A percentile compares a stretch with the other conserved stretches of the same genome.
These are phyloP conservation scores for Saccharomyces mikatae DNA, from an alignment of 805 yeast genomes.

Conservation along the genomic window DNA sequence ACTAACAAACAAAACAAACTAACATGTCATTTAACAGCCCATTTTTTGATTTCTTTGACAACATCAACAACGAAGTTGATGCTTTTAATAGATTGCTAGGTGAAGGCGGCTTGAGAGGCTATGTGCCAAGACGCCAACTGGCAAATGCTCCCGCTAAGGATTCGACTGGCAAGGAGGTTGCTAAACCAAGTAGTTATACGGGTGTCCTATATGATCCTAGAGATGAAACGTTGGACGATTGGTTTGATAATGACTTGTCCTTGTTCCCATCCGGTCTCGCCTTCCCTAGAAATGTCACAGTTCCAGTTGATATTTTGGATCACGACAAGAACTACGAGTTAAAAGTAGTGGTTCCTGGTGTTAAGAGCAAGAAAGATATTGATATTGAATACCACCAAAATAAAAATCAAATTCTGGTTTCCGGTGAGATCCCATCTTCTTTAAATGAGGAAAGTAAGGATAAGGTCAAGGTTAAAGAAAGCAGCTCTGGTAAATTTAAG, in stretches of 20 bases:
- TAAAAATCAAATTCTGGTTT: constrained; percentile 35
- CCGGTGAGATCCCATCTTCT: constrained; percentile 36
- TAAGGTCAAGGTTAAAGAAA: constrained; percentile 28
- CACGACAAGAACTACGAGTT: constrained; percentile 36
- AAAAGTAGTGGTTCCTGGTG: constrained; percentile 42
- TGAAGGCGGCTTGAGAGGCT: constrained; percentile 19
- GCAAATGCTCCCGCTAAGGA: constrained; percentile 7
- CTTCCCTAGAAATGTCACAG: constrained; percentile 23
- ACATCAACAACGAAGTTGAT: constrained; percentile 36
- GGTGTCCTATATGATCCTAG: not conserved
- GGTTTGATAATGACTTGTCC: constrained; percentile 24
- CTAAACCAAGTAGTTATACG: constrained; percentile 5
- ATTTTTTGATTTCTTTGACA: constrained; percentile 38
- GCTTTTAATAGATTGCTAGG: constrained; percentile 32
- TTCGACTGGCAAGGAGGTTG: constrained; percentile 4
- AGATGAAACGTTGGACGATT: constrained; percentile 9
- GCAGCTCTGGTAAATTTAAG: constrained; percentile 35
- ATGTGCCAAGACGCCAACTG: constrained; percentile 18
- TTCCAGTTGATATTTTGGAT: constrained; percentile 42
- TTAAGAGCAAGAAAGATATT: constrained; percentile 35
- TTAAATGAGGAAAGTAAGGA: constrained; percentile 16
- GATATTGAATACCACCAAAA: constrained; percentile 41
- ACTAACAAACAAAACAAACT: not conserved
- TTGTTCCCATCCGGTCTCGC: constrained; percentile 22
- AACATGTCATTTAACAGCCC: constrained; percentile 34